Conservation (phyloP, 768 basidiomycete species). For the Lactarius sp. region DNA sequence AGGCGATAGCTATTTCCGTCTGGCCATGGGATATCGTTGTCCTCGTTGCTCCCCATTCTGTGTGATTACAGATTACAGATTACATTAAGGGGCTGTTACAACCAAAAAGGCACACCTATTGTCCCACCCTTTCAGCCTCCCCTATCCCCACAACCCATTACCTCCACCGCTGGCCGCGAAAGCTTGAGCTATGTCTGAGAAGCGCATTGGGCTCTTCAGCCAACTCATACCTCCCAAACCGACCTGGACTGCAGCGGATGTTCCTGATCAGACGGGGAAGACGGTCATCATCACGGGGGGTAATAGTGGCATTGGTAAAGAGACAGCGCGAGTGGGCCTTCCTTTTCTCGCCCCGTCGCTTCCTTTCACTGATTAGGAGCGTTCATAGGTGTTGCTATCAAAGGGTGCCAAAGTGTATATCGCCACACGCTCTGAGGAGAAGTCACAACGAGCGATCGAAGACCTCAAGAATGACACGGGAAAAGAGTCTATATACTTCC, state of each 20-base stretch:
- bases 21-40: too few species aligned
- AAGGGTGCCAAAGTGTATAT: conserved; percentile 34
- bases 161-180: background rate
- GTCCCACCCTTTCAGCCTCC: background rate
- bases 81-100: background rate
- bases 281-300: conserved; percentile 29
- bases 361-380: background rate
- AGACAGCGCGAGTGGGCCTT: conserved; percentile 21
- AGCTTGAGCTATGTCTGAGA: conserved; percentile 5
- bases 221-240: conserved; percentile 19
- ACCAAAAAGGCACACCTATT: background rate
- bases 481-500: conserved; percentile 23
- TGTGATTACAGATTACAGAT: background rate
- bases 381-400: conserved; percentile 29
- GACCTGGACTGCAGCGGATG: conserved; percentile 17
- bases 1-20: too few species aligned
- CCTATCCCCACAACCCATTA: background rate
- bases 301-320: conserved; percentile 26
- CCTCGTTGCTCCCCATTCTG: too few species aligned
- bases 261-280: conserved; percentile 30
- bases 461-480: conserved; percentile 26
- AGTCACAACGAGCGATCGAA: conserved; percentile 25
- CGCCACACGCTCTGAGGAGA: conserved; percentile 28
- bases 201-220: conserved; percentile 10
- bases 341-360: too few species aligned